Conservation (phyloP, 78 protist genomes). For the Trichosphaerium sp. region DNA sequence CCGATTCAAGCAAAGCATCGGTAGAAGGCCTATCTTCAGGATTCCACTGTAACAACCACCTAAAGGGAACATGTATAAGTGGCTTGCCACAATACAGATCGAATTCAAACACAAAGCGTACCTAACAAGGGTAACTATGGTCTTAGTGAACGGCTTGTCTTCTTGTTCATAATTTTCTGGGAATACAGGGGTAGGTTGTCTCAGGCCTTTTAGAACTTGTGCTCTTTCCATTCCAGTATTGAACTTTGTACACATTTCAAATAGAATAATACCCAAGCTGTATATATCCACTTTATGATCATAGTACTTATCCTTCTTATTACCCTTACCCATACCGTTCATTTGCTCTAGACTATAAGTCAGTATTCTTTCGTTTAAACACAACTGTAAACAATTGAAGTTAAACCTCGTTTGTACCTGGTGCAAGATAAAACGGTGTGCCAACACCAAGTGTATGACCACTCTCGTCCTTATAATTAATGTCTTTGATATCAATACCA, state of each 20-base stretch:
- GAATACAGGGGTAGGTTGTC: neutral
- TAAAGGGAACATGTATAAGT: slow-evolving; percentile 36
- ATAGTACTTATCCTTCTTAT: slow-evolving; percentile 17
- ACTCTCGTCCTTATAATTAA: no score
- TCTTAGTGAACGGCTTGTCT: slow-evolving; percentile 9
- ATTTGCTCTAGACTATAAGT: no score
- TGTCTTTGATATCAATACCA: neutral
- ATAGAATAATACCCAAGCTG: slow-evolving; percentile 45
- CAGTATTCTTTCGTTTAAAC: no score
- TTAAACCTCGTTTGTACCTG: no score
- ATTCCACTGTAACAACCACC: slow-evolving; percentile 14
- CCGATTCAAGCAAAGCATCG: slow-evolving; percentile 11
- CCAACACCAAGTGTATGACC: slow-evolving; percentile 36
- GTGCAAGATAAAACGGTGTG: slow-evolving; percentile 52
- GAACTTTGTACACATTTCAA: slow-evolving; percentile 52
- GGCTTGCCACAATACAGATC: no score
- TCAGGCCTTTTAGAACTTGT: neutral
- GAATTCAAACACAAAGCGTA: no score
- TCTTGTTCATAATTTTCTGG: neutral
- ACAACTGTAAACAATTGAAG: no score
- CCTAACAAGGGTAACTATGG: no score
- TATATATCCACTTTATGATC: slow-evolving; percentile 55
- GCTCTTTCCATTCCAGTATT: slow-evolving; percentile 46
- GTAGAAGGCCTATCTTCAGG: slow-evolving; percentile 47
- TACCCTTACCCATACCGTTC: no score